These are phyloP conservation scores for Saturnispora diversa DNA, from an alignment of 805 yeast genomes.

Conservation along the genomic window DNA sequence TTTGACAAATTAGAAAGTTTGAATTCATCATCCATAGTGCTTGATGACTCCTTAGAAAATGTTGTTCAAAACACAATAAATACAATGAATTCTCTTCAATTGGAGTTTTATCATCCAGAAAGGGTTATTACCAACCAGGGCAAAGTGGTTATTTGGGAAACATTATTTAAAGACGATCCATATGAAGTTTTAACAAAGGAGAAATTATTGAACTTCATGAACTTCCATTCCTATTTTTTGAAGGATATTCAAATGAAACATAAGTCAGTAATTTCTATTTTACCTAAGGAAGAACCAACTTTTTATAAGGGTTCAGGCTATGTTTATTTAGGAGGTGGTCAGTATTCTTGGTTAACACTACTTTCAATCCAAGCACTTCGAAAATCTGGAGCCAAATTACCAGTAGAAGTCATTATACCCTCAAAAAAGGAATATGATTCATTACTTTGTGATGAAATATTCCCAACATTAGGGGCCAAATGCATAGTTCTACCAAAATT, in stretches of 20 bases:
- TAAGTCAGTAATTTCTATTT: slow-evolving; percentile 32
- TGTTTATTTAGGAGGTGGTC: slow-evolving; percentile 39
- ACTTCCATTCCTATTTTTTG: slow-evolving; percentile 34
- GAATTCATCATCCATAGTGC: background rate
- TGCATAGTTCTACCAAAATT: slow-evolving; percentile 35
- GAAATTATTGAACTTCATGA: slow-evolving; percentile 15
- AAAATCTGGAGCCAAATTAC: slow-evolving; percentile 35
- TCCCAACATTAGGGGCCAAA: slow-evolving; percentile 35
- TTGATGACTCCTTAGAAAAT: slow-evolving; percentile 4
- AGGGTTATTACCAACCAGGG: slow-evolving; percentile 17
- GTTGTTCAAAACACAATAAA: slow-evolving; percentile 15
- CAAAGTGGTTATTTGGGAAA: slow-evolving; percentile 22
- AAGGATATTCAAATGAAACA: slow-evolving; percentile 41
- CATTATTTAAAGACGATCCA: slow-evolving; percentile 16
- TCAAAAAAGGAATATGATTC: slow-evolving; percentile 13
- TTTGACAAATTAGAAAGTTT: slow-evolving; percentile 1
- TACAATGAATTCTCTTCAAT: slow-evolving; percentile 11
- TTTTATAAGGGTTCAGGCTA: slow-evolving; percentile 27
- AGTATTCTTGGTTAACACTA: slow-evolving; percentile 35
- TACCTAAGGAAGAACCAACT: slow-evolving; percentile 34
- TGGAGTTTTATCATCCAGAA: slow-evolving; percentile 16
- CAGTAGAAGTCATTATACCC: slow-evolving; percentile 23
- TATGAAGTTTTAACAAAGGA: slow-evolving; percentile 12
- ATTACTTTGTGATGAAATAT: slow-evolving; percentile 28
- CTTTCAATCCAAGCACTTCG: slow-evolving; percentile 35